Conservation (phyloP, 2,329 filamentous ascomycete genomes). For the Colletotrichum cordylinicola region DNA sequence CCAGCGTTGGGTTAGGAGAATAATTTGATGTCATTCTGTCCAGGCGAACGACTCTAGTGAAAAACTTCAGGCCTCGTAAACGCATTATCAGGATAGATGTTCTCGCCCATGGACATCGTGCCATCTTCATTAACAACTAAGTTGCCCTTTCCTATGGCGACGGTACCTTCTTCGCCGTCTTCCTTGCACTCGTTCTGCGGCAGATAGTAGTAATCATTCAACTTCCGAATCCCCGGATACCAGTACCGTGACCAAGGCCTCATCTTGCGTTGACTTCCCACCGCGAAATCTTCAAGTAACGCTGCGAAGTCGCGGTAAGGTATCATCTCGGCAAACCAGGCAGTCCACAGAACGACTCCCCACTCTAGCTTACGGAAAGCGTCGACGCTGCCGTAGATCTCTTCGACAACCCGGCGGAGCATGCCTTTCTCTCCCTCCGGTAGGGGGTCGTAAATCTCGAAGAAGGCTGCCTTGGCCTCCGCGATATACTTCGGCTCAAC, state of each 20-base stretch:
- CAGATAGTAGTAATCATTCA: background rate
- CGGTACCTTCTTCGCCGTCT: background rate
- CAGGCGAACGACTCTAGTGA: background rate
- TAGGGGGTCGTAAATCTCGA: background rate
- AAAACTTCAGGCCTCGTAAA: background rate
- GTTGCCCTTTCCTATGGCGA: background rate
- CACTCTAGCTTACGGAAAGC: background rate
- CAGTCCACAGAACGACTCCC: background rate
- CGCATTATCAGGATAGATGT: background rate
- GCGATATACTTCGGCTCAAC: background rate
- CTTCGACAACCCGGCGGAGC: background rate
- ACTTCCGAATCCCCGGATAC: background rate
- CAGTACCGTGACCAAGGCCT: background rate
- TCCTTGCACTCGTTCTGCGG: background rate
- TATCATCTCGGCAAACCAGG: background rate
- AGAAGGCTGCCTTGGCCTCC: background rate
- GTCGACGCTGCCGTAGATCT: background rate
- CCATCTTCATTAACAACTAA: background rate
- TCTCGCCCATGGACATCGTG: background rate
- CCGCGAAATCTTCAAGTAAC: background rate
- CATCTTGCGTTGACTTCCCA: background rate
- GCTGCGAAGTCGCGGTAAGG: background rate
- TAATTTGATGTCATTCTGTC: background rate
- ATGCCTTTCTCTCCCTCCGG: background rate
- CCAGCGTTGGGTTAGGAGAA: background rate